These are phyloP conservation scores for Fusarium ramigenum DNA, from an alignment of 2,329 filamentous ascomycete genomes.

Conservation along the genomic window DNA sequence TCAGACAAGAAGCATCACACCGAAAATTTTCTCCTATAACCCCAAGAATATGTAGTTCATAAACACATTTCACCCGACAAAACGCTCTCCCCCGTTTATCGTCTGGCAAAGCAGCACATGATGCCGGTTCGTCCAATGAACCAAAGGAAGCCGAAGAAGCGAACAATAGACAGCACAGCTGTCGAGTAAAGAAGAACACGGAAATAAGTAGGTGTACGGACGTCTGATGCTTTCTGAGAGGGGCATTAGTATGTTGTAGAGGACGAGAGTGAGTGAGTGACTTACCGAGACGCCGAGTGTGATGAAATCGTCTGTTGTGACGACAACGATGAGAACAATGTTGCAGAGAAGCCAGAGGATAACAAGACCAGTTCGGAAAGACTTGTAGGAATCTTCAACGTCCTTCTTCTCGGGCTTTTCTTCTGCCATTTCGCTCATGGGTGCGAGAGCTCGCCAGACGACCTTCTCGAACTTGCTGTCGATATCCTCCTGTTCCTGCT, in stretches of 20 bases:
- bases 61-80: not conserved
- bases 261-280: rapidly evolving
- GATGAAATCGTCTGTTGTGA: constrained; percentile 39
- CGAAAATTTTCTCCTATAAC: not conserved
- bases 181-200: constrained; percentile 37
- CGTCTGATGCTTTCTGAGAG: constrained; percentile 24
- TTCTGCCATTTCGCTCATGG: constrained; percentile 32
- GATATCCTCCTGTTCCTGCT: constrained; percentile 40
- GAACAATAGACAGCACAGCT: constrained; percentile 36
- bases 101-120: constrained; percentile 39
- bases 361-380: constrained; percentile 39
- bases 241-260: constrained; percentile 4
- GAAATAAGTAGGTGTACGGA: constrained; percentile 38
- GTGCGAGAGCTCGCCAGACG: constrained; percentile 38
- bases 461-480: constrained; percentile 41
- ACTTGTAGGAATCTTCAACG: constrained; percentile 38
- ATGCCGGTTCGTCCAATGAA: constrained; percentile 39
- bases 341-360: constrained; percentile 41
- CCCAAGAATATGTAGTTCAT: constrained; percentile 19
- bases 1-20: not conserved
- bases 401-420: constrained; percentile 38
- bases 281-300: constrained; percentile 36
- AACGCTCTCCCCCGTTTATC: constrained; percentile 1
- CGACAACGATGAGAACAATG: constrained; percentile 37
- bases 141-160: constrained; percentile 40